These are phyloP conservation scores for Glebionis coronaria DNA, from an alignment of 129 eudicot species.

Conservation along the genomic window DNA sequence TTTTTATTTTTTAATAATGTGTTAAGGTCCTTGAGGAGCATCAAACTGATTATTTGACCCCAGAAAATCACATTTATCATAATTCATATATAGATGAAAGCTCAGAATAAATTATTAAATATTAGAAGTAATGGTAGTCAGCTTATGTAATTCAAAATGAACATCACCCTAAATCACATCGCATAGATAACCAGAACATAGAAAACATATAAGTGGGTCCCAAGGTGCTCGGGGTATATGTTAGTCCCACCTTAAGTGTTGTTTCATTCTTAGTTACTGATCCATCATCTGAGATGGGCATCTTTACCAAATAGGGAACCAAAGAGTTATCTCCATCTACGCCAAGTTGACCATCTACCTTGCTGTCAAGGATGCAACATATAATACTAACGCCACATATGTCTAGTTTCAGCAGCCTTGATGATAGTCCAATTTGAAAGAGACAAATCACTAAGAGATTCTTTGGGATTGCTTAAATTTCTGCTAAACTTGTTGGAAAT, in stretches of 20 bases:
- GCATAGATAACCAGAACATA: background rate
- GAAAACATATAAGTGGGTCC: background rate
- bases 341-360: constrained; percentile 85
- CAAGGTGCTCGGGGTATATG: constrained; percentile 1
- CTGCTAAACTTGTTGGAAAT: too few relatives aligned
- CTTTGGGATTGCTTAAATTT: too few relatives aligned
- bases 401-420: background rate
- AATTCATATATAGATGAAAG: background rate
- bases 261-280: constrained; percentile 31
- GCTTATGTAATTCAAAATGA: background rate
- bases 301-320: constrained; percentile 49
- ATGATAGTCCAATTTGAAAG: background rate
- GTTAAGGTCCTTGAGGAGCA: background rate
- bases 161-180: background rate
- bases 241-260: constrained; percentile 49
- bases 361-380: constrained; percentile 45
- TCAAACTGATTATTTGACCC: constrained; percentile 1
- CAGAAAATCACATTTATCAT: background rate
- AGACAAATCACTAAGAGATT: background rate
- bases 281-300: constrained; percentile 30
- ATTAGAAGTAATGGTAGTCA: too few relatives aligned
- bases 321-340: constrained; percentile 53
- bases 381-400: constrained; percentile 2
- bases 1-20: too few relatives aligned
- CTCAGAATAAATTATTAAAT: too few relatives aligned